A percentile compares a stretch with the other conserved stretches of the same genome.
Conservation (phyloP, 2,329 filamentous ascomycete genomes). For the Grosmannia penicillata region DNA sequence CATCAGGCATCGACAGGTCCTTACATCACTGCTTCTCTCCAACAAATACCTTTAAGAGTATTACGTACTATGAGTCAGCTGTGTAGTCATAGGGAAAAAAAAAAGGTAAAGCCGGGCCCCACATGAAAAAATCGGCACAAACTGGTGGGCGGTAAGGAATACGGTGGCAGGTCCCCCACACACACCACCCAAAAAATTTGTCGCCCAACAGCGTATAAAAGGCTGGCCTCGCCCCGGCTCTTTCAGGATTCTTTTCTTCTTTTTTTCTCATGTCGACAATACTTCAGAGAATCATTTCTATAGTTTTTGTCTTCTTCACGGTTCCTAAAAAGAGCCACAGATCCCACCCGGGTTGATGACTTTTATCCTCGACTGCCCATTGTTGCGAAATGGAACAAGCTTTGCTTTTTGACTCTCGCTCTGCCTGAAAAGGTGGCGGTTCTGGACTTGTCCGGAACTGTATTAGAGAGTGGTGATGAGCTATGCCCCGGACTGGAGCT, state of each 20-base stretch:
- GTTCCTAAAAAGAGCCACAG: constrained; percentile 86
- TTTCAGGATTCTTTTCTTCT: constrained; percentile 23
- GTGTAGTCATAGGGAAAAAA: too few species aligned
- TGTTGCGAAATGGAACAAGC: constrained; percentile 18
- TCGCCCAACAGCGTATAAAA: constrained; percentile 25
- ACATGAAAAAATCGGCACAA: too few species aligned
- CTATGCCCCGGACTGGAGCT: constrained; percentile 58
- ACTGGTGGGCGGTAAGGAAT: too few species aligned
- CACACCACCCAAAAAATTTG: too few species aligned
- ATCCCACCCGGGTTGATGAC: constrained; percentile 93
- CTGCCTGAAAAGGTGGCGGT: constrained; percentile 49
- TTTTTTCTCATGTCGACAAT: constrained; percentile 48
- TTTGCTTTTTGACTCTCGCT: constrained; percentile 53
- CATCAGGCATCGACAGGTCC: too few species aligned
- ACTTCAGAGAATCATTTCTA: constrained; percentile 90
- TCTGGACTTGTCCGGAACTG: constrained; percentile 24
- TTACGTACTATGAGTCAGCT: too few species aligned
- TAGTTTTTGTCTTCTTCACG: constrained; percentile 90
- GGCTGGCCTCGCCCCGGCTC: constrained; percentile 9
- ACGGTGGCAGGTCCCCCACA: too few species aligned
- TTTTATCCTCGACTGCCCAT: constrained; percentile 51
- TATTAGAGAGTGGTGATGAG: constrained; percentile 90
- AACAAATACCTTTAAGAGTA: too few species aligned
- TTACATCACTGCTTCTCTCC: too few species aligned
- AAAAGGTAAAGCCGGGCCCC: too few species aligned